These are phyloP conservation scores for Prillingera fragicola DNA, from an alignment of 1,284 basidiomycete species.

Conservation along the genomic window DNA sequence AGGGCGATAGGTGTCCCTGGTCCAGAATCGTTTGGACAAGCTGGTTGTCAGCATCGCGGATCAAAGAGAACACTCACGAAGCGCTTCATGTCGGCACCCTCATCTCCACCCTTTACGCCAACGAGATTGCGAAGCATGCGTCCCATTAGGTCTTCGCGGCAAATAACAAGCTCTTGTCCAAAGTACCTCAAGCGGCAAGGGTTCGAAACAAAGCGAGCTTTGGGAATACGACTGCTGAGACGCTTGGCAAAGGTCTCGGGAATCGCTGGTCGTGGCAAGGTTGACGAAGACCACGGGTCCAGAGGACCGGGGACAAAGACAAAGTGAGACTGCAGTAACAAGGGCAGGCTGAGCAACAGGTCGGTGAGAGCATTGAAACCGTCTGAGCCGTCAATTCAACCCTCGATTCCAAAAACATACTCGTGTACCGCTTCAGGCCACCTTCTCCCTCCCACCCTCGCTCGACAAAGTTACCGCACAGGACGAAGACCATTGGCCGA, in stretches of 20 bases:
- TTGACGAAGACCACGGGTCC: constrained; percentile 72
- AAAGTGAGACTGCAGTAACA: constrained; percentile 77
- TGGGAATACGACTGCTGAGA: constrained; percentile 65
- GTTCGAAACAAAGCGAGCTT: constrained; percentile 77
- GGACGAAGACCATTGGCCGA: constrained; percentile 77
- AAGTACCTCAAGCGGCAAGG: constrained; percentile 94
- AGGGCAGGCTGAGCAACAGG: constrained; percentile 73
- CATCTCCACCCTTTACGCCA: constrained; percentile 70
- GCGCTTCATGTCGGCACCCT: constrained; percentile 69
- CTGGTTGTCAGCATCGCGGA: constrained; percentile 49
- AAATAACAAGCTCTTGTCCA: constrained; percentile 91
- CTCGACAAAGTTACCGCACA: constrained; percentile 93
- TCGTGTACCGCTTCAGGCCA: constrained; percentile 77
- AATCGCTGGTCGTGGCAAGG: constrained; percentile 73
- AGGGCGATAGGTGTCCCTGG: constrained; percentile 81
- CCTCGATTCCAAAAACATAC: constrained; percentile 47
- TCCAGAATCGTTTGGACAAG: constrained; percentile 89
- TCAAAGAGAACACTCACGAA: constrained; percentile 57
- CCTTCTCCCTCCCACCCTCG: constrained; percentile 71
- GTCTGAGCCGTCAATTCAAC: constrained; percentile 53
- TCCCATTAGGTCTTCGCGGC: constrained; percentile 88
- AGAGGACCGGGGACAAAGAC: constrained; percentile 90
- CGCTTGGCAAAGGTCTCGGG: constrained; percentile 66
- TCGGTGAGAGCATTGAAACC: constrained; percentile 81
- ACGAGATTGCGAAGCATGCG: constrained; percentile 88